Evolutionary conservation across 1,139 yeast species (phyloP).

Genomic region (Lodderomyces orthopsilosis): DNA sequence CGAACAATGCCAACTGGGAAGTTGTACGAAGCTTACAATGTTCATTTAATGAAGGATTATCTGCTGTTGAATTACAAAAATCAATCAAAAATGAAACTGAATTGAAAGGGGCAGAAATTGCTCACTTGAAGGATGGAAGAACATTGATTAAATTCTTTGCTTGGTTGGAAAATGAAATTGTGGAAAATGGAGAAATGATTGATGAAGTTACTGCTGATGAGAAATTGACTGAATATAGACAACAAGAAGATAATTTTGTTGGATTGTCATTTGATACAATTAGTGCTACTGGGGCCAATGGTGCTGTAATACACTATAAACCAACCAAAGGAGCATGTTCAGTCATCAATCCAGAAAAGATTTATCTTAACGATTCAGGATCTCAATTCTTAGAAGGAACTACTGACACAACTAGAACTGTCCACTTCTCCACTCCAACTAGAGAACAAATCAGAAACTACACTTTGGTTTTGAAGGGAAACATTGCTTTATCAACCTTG

Average conservation of each 20-base stretch:
- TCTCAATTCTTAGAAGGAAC: slow-evolving; percentile 95
- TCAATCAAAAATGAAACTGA: slow-evolving; percentile 75
- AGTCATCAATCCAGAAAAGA: slow-evolving; percentile 69
- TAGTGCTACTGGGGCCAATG: slow-evolving; percentile 89
- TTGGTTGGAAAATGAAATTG: slow-evolving; percentile 76
- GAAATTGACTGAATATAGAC: slow-evolving; percentile 63
- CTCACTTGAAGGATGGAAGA: slow-evolving; percentile 86
- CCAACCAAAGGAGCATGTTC: slow-evolving; percentile 58
- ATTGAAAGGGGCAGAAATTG: slow-evolving; percentile 67
- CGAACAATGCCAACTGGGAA: slow-evolving; percentile 80
- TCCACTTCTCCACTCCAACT: slow-evolving; percentile 74
- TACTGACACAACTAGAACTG: slow-evolving; percentile 92
- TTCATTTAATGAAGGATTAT: slow-evolving; percentile 45
- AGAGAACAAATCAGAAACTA: slow-evolving; percentile 69
- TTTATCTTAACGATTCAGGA: slow-evolving; percentile 89
- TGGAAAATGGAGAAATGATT: slow-evolving; percentile 52
- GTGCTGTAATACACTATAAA: slow-evolving; percentile 88
- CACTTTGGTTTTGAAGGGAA: slow-evolving; percentile 90
- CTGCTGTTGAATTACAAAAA: slow-evolving; percentile 72
- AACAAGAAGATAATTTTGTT: slow-evolving; percentile 57
- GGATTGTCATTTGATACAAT: slow-evolving; percentile 93
- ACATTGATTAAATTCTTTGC: slow-evolving; percentile 77
- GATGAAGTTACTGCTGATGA: slow-evolving; percentile 82
- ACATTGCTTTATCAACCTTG: slow-evolving; percentile 71
- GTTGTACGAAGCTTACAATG: slow-evolving; percentile 54